Evolutionary conservation across 2,329 filamentous ascomycete species (phyloP), one percentile per base, ranked within the genome.

Genomic region (Neoscytalidium dimidiatum): DNA sequence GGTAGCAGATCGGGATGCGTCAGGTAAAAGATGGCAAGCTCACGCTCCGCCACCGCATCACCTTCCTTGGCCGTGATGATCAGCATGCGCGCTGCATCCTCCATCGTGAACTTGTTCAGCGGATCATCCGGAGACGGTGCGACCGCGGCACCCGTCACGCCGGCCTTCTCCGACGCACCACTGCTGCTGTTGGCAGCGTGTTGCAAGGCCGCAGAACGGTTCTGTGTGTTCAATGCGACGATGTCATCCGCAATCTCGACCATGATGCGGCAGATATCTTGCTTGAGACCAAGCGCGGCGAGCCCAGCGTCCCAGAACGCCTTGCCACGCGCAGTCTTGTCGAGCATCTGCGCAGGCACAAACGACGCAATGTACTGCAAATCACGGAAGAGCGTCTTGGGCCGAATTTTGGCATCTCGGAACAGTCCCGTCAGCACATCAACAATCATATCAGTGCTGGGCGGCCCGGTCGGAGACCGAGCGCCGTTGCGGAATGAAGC

Each of bases 31-130:
- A 97, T 91, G 1, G 92, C 95, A 17, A 99, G 85, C 79, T 99
- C 95, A 58, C 95, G 89, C 80, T 98, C 94, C 4, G 94, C 94
- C 13, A 92, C 91, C 0, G 93, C 85, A 67, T 94, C 88, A 43
- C 94, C 94, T 78, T 99, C 95, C 75, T 94, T 95, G 17, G 95
- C 95, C 1, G 94, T 94, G 74, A 97, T 95, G 67, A 92, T 90
- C 84, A 92, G 92, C 88, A 98, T 95, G 69, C 86, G 88, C 2
- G 91, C 94, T 0, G 93, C 94, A 74, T 97, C 92, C 48, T 88
- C 84, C 74, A 95, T 87, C 64, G 85, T 88, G 77, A 92, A 89
- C 52, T 88, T 85, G 64, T 88, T 84, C 3, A 86, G 80, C 0
- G 84, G 79, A 17, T 69, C 66, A n/a, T 67, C 64, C 19, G 58